A percentile compares a stretch with the other conserved stretches of the same genome.
phyloP scores from a whole-genome alignment of 768 basidiomycete genomes.

The Royoungia palumana region DNA sequence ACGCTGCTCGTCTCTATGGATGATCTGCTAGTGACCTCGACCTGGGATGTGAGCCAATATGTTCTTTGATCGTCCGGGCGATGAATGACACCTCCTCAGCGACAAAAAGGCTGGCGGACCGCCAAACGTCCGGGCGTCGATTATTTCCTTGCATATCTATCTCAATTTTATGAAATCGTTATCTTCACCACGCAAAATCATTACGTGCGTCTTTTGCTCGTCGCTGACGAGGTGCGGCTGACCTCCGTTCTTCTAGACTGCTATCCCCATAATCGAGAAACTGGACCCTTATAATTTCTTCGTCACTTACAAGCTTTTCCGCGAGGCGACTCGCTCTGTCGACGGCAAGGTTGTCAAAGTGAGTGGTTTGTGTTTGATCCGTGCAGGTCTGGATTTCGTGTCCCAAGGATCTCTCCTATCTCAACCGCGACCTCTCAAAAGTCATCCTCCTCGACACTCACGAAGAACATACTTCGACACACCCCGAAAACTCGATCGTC shows the following conservation, averaged over 20 bases:
- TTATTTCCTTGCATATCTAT: constrained; percentile 96
- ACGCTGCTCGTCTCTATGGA: constrained; percentile 90
- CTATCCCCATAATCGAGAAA: constrained; percentile 84
- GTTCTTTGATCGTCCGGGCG: too few species aligned
- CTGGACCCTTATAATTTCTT: constrained; percentile 91
- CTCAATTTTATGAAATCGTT: constrained; percentile 97
- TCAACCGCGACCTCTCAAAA: constrained; percentile 91
- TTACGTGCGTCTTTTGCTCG: constrained; percentile 58
- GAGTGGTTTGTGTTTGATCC: neutral
- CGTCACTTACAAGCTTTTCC: constrained; percentile 86
- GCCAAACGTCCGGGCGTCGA: constrained; percentile 98
- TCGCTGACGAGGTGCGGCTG: neutral
- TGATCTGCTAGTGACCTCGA: constrained; percentile 85
- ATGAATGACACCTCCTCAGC: constrained; percentile 41
- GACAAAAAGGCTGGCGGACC: constrained; percentile 93
- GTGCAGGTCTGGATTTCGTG: neutral
- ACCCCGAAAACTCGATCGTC: constrained; percentile 87
- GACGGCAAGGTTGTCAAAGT: constrained; percentile 88
- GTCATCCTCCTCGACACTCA: constrained; percentile 86
- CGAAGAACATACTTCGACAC: constrained; percentile 68
- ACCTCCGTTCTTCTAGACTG: constrained; percentile 56
- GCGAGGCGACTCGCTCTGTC: constrained; percentile 82
- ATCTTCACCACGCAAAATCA: constrained; percentile 88
- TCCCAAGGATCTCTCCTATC: constrained; percentile 79
- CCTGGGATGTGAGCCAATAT: constrained; percentile 82